Evolutionary conservation across 164 flowering plant genomes (phyloP).

Genomic region (Taxillus chinensis): DNA sequence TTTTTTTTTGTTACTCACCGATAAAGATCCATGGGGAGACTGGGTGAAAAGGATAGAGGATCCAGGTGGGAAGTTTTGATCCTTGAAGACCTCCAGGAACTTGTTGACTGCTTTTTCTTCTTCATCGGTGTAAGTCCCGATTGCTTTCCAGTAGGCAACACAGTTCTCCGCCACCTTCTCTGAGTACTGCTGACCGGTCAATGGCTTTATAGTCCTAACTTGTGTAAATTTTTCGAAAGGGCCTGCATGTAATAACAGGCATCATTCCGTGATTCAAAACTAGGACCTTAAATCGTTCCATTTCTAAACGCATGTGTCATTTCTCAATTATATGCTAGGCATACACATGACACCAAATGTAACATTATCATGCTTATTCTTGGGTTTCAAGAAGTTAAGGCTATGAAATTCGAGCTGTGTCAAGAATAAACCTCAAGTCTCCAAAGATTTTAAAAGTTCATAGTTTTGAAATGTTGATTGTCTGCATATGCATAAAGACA

Average conservation of each 20-base stretch:
- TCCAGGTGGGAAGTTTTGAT: slow-evolving; percentile 61
- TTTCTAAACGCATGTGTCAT: too few relatives aligned
- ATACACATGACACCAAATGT: too few relatives aligned
- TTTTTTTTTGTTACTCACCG: slow-evolving; percentile 25
- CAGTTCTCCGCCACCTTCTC: slow-evolving; percentile 83
- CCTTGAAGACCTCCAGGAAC: slow-evolving; percentile 56
- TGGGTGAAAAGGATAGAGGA: slow-evolving; percentile 66
- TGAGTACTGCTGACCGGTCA: slow-evolving; percentile 69
- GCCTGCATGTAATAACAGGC: slow-evolving; percentile 24
- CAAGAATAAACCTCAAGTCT: too few relatives aligned
- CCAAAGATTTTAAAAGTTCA: too few relatives aligned
- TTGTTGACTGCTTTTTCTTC: slow-evolving; percentile 58
- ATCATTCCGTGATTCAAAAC: too few relatives aligned
- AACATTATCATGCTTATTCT: too few relatives aligned
- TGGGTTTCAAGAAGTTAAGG: too few relatives aligned
- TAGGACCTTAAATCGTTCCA: too few relatives aligned
- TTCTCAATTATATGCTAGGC: too few relatives aligned
- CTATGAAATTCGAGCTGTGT: too few relatives aligned
- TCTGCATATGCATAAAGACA: too few relatives aligned
- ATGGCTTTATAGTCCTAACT: slow-evolving; percentile 59
- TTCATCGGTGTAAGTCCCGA: slow-evolving; percentile 54
- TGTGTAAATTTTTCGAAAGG: slow-evolving; percentile 67
- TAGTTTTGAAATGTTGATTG: too few relatives aligned
- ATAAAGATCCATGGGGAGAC: slow-evolving; percentile 45
- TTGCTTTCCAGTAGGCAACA: slow-evolving; percentile 49